Conservation (phyloP, 768 basidiomycete species). For the Gloeopeniophorella convolvens region DNA sequence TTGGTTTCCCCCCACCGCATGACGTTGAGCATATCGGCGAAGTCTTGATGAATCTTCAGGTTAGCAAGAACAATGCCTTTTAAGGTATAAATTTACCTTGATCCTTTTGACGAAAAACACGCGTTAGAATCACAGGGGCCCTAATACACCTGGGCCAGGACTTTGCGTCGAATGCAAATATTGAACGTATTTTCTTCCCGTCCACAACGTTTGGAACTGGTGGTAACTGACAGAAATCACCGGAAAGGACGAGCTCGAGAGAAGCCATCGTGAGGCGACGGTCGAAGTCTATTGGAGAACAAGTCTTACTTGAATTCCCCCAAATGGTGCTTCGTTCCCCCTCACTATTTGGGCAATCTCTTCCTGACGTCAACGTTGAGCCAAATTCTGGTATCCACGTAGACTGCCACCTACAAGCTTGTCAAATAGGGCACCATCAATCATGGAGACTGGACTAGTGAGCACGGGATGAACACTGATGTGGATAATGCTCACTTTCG, state of each 20-base stretch:
- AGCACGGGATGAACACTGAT: not conserved
- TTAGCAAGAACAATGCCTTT: not conserved
- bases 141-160: conserved; percentile 67
- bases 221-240: conserved; percentile 89
- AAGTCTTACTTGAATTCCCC: conserved; percentile 81
- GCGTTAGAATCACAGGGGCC: conserved; percentile 47
- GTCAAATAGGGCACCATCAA: conserved; percentile 75
- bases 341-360: conserved; percentile 55
- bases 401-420: conserved; percentile 62
- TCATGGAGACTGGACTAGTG: conserved; percentile 71
- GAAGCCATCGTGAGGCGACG: not conserved
- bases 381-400: not conserved
- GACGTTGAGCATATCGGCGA: conserved; percentile 81
- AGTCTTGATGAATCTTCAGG: conserved; percentile 28
- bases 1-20: conserved; percentile 73
- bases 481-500: conserved; percentile 54
- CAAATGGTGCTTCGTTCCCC: conserved; percentile 54
- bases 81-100: conserved; percentile 47
- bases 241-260: conserved; percentile 72
- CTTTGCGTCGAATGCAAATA: conserved; percentile 75
- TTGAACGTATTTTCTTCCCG: conserved; percentile 41
- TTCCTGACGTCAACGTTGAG: conserved; percentile 38
- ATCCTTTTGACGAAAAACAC: conserved; percentile 86
- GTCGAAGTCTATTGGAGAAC: not conserved
- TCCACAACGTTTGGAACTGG: conserved; percentile 58